Evolutionary conservation across 2,329 filamentous ascomycete species (phyloP).

Genomic region (Dichotomopilus funicola): DNA sequence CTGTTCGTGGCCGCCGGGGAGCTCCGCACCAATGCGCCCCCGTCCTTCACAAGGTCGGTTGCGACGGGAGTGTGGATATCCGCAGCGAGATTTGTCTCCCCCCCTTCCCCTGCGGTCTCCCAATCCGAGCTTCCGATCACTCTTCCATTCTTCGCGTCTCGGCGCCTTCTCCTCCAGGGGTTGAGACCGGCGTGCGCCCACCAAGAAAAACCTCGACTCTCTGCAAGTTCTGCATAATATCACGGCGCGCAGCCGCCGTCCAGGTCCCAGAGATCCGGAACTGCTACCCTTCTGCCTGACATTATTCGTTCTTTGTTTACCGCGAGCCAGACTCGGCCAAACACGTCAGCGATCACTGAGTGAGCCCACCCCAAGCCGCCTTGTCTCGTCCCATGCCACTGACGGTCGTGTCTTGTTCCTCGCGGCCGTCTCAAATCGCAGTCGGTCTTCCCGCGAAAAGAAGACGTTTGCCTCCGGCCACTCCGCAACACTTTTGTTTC

Average conservation of each 20-base stretch:
- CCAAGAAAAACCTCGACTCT: not conserved
- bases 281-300: constrained; percentile 9
- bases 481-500: no score
- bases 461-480: no score
- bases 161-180: not conserved
- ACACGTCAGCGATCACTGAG: not conserved
- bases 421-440: no score
- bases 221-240: not conserved
- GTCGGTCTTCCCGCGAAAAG: no score
- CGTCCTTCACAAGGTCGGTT: not conserved
- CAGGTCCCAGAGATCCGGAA: constrained; percentile 14
- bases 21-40: not conserved
- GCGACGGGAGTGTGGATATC: constrained; percentile 3
- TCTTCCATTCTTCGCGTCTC: not conserved
- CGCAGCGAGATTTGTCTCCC: not conserved
- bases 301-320: not conserved
- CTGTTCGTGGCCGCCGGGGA: not conserved
- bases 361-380: no score
- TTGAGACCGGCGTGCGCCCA: not conserved
- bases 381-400: no score
- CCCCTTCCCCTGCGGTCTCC: not conserved
- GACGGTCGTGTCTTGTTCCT: no score
- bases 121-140: constrained; percentile 8
- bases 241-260: constrained; percentile 5
- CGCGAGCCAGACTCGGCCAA: not conserved